Evolutionary conservation across 2,329 filamentous ascomycete species (phyloP).

Genomic region (Alternaria infectoria): DNA sequence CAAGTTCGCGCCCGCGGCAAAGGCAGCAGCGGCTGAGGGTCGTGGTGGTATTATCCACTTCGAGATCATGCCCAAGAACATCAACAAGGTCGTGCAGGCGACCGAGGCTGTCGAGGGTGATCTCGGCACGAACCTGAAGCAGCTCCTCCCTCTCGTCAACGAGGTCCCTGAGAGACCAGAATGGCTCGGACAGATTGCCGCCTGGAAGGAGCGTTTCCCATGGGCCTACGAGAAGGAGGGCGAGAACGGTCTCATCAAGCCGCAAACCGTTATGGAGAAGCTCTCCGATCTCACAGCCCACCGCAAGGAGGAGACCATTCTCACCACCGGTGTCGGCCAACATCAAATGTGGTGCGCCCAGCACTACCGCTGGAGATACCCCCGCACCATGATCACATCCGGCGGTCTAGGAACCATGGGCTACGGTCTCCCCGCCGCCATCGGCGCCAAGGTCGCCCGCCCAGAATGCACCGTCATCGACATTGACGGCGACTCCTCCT

Average conservation of each 20-base stretch:
- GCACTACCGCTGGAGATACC: conserved; percentile 92
- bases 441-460: conserved; percentile 87
- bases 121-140: conserved; percentile 77
- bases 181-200: conserved; percentile 89
- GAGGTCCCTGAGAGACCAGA: conserved; percentile 71
- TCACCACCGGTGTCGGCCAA: conserved; percentile 93
- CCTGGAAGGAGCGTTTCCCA: conserved; percentile 92
- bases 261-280: conserved; percentile 89
- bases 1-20: conserved; percentile 90
- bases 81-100: conserved; percentile 98
- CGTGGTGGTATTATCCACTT: conserved; percentile 97
- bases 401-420: conserved; percentile 97
- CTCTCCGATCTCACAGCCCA: conserved; percentile 82
- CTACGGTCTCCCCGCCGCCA: conserved; percentile 90
- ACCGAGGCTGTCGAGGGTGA: conserved; percentile 96
- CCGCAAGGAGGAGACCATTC: conserved; percentile 83
- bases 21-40: conserved; percentile 79
- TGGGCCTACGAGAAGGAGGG: conserved; percentile 83
- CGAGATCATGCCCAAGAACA: conserved; percentile 99
- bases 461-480: conserved; percentile 88
- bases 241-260: conserved; percentile 83
- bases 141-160: conserved; percentile 76
- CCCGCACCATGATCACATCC: conserved; percentile 93
- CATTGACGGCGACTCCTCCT: conserved; percentile 98
- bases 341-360: conserved; percentile 99